Evolutionary conservation across 345 rosid genomes (phyloP).

Genomic region (Kernera saxatilis): DNA sequence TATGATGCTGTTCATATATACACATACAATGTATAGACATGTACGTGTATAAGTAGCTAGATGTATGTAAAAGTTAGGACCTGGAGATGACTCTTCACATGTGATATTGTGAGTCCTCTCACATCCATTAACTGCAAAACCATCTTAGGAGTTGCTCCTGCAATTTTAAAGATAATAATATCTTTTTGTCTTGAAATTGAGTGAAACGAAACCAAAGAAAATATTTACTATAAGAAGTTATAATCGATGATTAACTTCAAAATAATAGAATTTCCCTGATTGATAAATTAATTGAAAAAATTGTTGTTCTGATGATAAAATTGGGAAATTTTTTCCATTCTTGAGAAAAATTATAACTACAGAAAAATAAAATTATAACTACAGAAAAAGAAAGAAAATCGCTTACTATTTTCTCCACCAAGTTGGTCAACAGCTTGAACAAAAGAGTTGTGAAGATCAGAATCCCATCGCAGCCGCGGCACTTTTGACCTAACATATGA

Average conservation of each 20-base stretch:
- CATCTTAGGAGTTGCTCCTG: conserved; percentile 83
- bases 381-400: not conserved
- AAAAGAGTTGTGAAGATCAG: conserved; percentile 77
- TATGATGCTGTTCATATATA: not conserved
- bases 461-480: conserved; percentile 74
- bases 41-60: not conserved
- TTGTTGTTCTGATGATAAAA: not conserved
- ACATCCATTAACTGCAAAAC: conserved; percentile 81
- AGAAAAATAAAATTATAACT: not conserved
- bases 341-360: not conserved
- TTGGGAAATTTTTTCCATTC: not conserved
- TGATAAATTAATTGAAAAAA: not conserved
- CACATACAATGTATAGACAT: not conserved
- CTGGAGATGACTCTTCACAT: conserved; percentile 88
- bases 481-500: conserved; percentile 74
- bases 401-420: conserved; percentile 75
- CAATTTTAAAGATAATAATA: not conserved
- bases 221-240: not conserved
- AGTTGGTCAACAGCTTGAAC: conserved; percentile 67
- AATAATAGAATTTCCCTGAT: not conserved
- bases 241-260: not conserved
- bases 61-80: conserved; percentile 19
- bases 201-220: not conserved
- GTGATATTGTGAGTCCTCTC: conserved; percentile 69
- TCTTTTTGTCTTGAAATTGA: not conserved